Evolutionary conservation across 495 filamentous ascomycete genomes (phyloP).

Genomic region (Penicillium psychrofluorescens): DNA sequence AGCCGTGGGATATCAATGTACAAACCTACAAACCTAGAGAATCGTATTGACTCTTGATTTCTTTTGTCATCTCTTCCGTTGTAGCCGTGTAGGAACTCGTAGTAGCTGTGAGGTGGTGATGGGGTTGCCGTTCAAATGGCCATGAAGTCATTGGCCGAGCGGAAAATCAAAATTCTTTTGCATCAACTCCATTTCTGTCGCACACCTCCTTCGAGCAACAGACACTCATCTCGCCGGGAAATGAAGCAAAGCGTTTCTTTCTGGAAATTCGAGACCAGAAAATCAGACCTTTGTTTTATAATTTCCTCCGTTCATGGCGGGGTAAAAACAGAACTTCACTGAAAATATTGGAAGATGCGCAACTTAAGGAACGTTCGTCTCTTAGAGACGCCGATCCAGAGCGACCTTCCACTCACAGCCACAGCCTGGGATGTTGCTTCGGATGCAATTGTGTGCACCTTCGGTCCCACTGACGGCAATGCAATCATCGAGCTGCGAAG

Average conservation of each 20-base stretch:
- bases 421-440: slow-evolving; percentile 69
- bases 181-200: not conserved
- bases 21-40: slow-evolving; percentile 37
- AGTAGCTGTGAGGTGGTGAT: too few species aligned
- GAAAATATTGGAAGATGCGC: slow-evolving; percentile 49
- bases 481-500: slow-evolving; percentile 57
- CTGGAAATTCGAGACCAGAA: not conserved
- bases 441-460: slow-evolving; percentile 65
- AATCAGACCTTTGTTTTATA: not conserved
- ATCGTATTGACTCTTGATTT: slow-evolving; percentile 23
- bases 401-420: slow-evolving; percentile 55
- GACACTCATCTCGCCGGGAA: too few species aligned
- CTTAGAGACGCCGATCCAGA: slow-evolving; percentile 47
- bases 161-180: slow-evolving; percentile 41
- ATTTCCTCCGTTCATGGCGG: slow-evolving; percentile 30
- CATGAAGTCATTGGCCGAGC: slow-evolving; percentile 47
- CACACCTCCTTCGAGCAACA: too few species aligned
- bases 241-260: not conserved
- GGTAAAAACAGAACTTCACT: slow-evolving; percentile 19
- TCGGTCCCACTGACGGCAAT: slow-evolving; percentile 59
- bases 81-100: slow-evolving; percentile 16
- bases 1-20: slow-evolving; percentile 21
- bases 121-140: slow-evolving; percentile 28
- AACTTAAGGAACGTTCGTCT: slow-evolving; percentile 69
- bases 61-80: slow-evolving; percentile 5